Evolutionary conservation across 202 grass and related monocot genomes (phyloP).

Genomic region (Schoenoplectus triqueter): DNA sequence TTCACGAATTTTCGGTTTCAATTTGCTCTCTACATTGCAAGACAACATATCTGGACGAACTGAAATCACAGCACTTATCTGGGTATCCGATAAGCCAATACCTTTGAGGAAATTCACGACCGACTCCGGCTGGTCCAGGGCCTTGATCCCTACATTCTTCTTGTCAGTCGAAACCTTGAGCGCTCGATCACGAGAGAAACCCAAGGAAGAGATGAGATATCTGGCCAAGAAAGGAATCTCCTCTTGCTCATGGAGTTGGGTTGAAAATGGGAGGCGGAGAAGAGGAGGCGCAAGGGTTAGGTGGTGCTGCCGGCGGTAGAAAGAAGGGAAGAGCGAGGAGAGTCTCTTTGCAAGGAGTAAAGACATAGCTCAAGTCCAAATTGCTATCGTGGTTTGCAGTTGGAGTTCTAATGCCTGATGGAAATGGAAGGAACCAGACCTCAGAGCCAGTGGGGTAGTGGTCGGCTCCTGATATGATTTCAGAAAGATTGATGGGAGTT

Average conservation of each 20-base stretch:
- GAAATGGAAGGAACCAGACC: background rate
- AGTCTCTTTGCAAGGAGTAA: background rate
- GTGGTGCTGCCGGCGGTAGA: background rate
- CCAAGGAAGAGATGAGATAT: constrained; percentile 43
- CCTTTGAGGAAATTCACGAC: constrained; percentile 17
- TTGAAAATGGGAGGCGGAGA: background rate
- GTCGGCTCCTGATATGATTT: too few species aligned
- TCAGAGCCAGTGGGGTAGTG: too few species aligned
- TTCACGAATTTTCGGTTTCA: constrained; percentile 39
- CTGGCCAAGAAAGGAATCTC: background rate
- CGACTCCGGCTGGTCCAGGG: background rate
- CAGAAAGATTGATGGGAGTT: too few species aligned
- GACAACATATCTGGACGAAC: constrained; percentile 43
- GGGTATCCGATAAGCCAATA: constrained; percentile 39
- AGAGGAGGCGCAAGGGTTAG: background rate
- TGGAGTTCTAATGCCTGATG: background rate
- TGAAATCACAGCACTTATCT: constrained; percentile 46
- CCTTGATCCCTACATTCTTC: background rate
- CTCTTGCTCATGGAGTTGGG: background rate
- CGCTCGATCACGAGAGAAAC: background rate
- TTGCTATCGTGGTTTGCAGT: background rate
- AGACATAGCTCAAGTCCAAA: background rate
- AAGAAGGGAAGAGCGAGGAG: background rate
- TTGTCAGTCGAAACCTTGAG: background rate
- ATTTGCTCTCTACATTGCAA: constrained; percentile 47